Conservation (phyloP, 1,284 basidiomycete genomes). For the Ceratobasidium sp. region DNA sequence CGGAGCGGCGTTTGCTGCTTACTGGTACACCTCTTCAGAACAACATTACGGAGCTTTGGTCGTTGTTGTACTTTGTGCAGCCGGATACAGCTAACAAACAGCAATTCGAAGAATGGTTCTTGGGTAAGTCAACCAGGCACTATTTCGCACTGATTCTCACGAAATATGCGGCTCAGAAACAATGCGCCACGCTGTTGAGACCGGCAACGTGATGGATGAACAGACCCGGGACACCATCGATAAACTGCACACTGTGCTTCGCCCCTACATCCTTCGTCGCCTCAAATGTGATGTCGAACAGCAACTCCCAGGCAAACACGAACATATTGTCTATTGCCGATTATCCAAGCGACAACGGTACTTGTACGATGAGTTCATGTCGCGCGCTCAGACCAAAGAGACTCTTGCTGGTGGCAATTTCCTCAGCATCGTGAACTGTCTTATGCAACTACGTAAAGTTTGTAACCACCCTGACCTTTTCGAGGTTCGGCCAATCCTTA, state of each 20-base stretch:
- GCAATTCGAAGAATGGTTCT: constrained; percentile 97
- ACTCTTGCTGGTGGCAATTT: constrained; percentile 86
- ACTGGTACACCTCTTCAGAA: constrained; percentile 97
- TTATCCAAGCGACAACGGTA: constrained; percentile 95
- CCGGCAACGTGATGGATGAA: constrained; percentile 77
- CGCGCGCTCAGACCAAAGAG: constrained; percentile 83
- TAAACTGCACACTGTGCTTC: constrained; percentile 89
- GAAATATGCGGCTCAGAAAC: constrained; percentile 64
- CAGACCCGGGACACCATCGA: constrained; percentile 86
- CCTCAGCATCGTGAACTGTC: constrained; percentile 84
- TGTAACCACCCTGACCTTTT: constrained; percentile 97
- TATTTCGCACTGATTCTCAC: neutral
- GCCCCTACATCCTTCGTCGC: constrained; percentile 92
- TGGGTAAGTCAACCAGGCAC: constrained; percentile 65
- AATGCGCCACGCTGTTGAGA: constrained; percentile 91
- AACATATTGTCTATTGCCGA: constrained; percentile 90
- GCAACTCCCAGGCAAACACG: constrained; percentile 92
- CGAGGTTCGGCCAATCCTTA: constrained; percentile 91
- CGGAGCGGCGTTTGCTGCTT: constrained; percentile 82
- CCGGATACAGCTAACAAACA: constrained; percentile 70
- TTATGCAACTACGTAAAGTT: constrained; percentile 95
- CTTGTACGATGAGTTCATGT: constrained; percentile 99
- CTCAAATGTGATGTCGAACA: constrained; percentile 96
- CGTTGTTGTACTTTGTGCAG: constrained; percentile 93
- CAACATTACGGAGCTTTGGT: constrained; percentile 95